Percentiles rank a stretch among this genome's conserved stretches.
Conservation (phyloP, 2,329 filamentous ascomycete species). For the Aureobasidium sp. region DNA sequence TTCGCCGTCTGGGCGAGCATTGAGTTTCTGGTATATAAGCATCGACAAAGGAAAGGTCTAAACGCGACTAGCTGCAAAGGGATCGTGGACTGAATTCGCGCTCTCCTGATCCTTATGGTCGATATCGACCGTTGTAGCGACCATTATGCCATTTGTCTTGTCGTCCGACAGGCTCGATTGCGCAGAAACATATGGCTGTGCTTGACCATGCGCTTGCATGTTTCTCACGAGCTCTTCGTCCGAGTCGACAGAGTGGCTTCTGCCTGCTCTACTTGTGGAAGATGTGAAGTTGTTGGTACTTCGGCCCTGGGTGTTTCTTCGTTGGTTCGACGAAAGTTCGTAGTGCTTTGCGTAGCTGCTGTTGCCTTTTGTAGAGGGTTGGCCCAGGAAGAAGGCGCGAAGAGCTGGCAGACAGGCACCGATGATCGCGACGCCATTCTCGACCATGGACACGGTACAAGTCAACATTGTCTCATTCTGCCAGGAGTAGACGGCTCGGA, state of each 20-base stretch:
- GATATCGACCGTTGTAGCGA: not conserved
- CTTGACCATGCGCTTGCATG: conserved; percentile 7
- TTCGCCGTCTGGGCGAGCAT: not conserved
- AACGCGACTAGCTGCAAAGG: not conserved
- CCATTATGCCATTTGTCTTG: not conserved
- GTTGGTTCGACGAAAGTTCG: not conserved
- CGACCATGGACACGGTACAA: conserved; percentile 7
- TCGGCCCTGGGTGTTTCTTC: not conserved
- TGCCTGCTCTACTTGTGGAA: not conserved
- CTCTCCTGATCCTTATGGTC: conserved; percentile 1
- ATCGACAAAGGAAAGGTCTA: not conserved
- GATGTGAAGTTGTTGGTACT: not conserved
- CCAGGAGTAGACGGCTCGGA: conserved; percentile 7
- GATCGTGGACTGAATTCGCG: not conserved
- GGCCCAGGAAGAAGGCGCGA: not conserved
- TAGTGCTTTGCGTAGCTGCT: conserved; percentile 8
- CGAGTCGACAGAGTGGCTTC: not conserved
- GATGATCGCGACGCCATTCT: conserved; percentile 10
- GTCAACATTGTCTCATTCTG: conserved; percentile 8
- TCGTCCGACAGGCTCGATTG: not conserved
- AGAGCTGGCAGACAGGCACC: conserved; percentile 7
- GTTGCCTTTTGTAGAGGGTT: not conserved
- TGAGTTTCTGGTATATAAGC: not conserved
- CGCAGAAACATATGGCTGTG: not conserved
- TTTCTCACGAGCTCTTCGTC: conserved; percentile 5